Percentiles rank a stretch among this genome's conserved stretches.
Evolutionary conservation across 352 stramenopile species (phyloP).

Genomic region (Pythium plurisporium): DNA sequence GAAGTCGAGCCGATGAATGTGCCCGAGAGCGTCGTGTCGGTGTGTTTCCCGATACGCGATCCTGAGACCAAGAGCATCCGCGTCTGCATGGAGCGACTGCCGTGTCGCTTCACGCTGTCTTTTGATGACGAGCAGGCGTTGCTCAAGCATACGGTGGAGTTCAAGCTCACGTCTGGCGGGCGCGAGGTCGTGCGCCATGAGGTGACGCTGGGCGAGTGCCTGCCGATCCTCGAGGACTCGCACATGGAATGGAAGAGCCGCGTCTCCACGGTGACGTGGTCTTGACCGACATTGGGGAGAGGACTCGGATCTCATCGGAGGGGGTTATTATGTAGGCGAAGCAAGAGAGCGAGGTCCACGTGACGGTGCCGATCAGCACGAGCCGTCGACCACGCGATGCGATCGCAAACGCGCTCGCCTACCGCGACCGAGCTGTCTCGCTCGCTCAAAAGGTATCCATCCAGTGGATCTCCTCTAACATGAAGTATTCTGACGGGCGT

Average conservation of each 20-base stretch:
- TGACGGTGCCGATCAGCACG: slow-evolving; percentile 36
- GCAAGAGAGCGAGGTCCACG: slow-evolving; percentile 27
- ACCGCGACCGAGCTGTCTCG: slow-evolving; percentile 33
- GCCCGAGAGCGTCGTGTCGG: slow-evolving; percentile 5
- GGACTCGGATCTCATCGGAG: too few relatives aligned
- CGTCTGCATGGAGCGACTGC: slow-evolving; percentile 14
- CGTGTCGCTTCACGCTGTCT: slow-evolving; percentile 32
- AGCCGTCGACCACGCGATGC: slow-evolving; percentile 41
- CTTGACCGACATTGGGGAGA: too few relatives aligned
- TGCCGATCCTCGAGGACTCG: slow-evolving; percentile 46
- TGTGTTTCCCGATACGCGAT: slow-evolving; percentile 11
- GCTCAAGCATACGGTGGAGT: slow-evolving; percentile 35
- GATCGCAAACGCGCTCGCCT: slow-evolving; percentile 31
- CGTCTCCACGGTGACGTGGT: slow-evolving; percentile 13
- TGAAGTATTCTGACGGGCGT: not conserved
- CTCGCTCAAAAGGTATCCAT: slow-evolving; percentile 36
- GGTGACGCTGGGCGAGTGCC: slow-evolving; percentile 39
- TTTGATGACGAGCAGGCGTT: slow-evolving; percentile 34
- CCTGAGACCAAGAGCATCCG: not conserved
- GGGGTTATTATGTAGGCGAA: slow-evolving; percentile 9
- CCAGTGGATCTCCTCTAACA: not conserved
- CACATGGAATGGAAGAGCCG: slow-evolving; percentile 30
- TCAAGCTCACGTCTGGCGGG: slow-evolving; percentile 30
- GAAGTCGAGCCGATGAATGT: slow-evolving; percentile 8
- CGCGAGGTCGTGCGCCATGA: slow-evolving; percentile 30